Evolutionary conservation across 345 rosid genomes (phyloP), one percentile per base, ranked within the genome.

Genomic region (Psidium friedrichsthalianum): DNA sequence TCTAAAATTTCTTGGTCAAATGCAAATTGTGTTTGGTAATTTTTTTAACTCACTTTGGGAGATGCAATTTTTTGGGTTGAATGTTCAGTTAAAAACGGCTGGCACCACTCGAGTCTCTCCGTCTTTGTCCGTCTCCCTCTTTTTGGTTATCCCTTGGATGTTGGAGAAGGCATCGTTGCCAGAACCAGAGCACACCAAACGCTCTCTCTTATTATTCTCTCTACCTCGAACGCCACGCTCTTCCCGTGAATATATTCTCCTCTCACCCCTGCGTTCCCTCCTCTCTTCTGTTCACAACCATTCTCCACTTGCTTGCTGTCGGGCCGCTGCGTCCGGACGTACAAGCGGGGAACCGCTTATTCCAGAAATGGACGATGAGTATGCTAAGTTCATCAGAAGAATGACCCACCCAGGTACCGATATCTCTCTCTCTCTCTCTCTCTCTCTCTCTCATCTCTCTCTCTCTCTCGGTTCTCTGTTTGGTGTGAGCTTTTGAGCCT

Each of bases 371-470:
- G 98, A 95, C 86, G 98, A 95, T 85, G 97, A 95, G 89, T 96
- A 88, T 84, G 95, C 97, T 51, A 96, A 96, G 94, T 94, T 96
- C 86, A 87, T 96, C 89, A 89, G 98, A 88, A 94, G 98, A 88
- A 94, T 96, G 95, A 96, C 89, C 97, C 94, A 18, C 98, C 98
- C 74, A 92, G 98, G 97, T 94, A 85, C 22, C 25, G 24, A 69
- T 16, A 61, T n/a, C n/a, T 40, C 42, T 40, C 42, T 40, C 42
- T 3, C 3, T 40, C 42, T 40, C 42, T 40, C 42, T 42, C 44
- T 42, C 44, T 42, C 44, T 42, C 55, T 53, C 55, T 53, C 55
- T n/a, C n/a, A n/a, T n/a, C n/a, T 53, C 55, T 42, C 47, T 53
- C 55, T 69, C 47, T 9, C 9, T 9, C 13, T 2, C 24, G 24